Evolutionary conservation across 768 basidiomycete genomes (phyloP).

Genomic region (Paxillus rubicundulus): DNA sequence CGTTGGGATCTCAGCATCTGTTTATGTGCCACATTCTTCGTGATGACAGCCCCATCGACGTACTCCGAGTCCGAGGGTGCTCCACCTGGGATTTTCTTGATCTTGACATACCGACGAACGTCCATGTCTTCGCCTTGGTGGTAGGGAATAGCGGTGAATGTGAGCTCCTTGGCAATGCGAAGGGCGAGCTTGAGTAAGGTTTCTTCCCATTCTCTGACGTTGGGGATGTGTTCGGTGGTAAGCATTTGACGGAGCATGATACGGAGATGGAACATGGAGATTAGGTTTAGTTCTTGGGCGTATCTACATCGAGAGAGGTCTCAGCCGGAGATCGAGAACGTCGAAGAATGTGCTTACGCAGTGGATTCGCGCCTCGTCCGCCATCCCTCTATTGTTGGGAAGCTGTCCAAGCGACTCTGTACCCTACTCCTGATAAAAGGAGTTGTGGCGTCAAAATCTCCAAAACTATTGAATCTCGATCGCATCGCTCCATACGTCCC

Average conservation of each 20-base stretch:
- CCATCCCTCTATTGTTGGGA: slow-evolving; percentile 69
- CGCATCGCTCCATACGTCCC: slow-evolving; percentile 46
- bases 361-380: slow-evolving; percentile 85
- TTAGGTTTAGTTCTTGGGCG: slow-evolving; percentile 77
- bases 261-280: slow-evolving; percentile 87
- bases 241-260: slow-evolving; percentile 92
- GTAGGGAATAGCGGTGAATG: slow-evolving; percentile 67
- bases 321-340: slow-evolving; percentile 4
- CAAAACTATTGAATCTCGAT: slow-evolving; percentile 68
- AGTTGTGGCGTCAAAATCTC: slow-evolving; percentile 68
- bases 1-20: slow-evolving; percentile 80
- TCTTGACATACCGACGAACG: slow-evolving; percentile 91
- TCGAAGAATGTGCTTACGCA: slow-evolving; percentile 54
- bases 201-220: slow-evolving; percentile 86
- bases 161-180: slow-evolving; percentile 80
- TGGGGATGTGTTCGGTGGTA: slow-evolving; percentile 75
- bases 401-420: slow-evolving; percentile 68
- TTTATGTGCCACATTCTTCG: slow-evolving; percentile 97
- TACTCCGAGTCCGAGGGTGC: slow-evolving; percentile 92
- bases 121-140: slow-evolving; percentile 93
- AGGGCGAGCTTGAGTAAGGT: slow-evolving; percentile 78
- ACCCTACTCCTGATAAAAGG: slow-evolving; percentile 85
- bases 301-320: slow-evolving; percentile 45
- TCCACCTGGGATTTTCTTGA: slow-evolving; percentile 97
- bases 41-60: slow-evolving; percentile 94